Evolutionary conservation across 2,329 filamentous ascomycete genomes (phyloP), one percentile per base, ranked within the genome.

Genomic region (Ophiostoma sp.): DNA sequence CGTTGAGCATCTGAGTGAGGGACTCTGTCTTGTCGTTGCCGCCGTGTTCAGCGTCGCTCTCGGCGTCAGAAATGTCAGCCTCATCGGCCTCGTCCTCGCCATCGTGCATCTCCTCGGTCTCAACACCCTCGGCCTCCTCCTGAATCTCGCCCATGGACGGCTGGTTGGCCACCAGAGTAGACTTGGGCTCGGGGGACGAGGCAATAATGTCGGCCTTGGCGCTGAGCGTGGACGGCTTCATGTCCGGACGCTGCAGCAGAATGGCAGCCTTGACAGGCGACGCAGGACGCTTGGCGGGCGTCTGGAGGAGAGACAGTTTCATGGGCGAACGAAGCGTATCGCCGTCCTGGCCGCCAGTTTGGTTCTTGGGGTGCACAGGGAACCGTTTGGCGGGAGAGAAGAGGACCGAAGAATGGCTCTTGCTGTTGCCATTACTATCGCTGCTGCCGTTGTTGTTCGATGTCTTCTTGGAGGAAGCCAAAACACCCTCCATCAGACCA

Each of bases 351-450:
- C 76, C 76, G 22, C 76, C 76, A 31, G 76, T 75, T 11, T 83
- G 74, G 17, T 80, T 77, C 77, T 85, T 84, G 73, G 84, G 80
- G 6, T 84, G 83, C 2, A 84, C 85, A 57, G 84, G 82, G 1
- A 84, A 82, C 61, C 86, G 81, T 79, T 87, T 88, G 19, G 86
- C 86, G 0, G 86, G 85, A 3, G 87, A 87, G 70, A 84, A 83
- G 3, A 87, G 78, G 3, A 87, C 78, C 1, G 82, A 81, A 76
- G 69, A 42, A 22, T 42, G 28, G 52, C 25, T 25, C 12, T 52
- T 31, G 17, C 33, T 57, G 19, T 31, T 28, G 22, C 17, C 12
- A 2, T 25, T 12, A 7, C 17, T 1, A 2, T 79, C 72, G 66
- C 79, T 76, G 64, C 78, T 74, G 22, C 6, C 28, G 63, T 15